Conservation (phyloP, 768 basidiomycete genomes). For the Russula dissimulans region DNA sequence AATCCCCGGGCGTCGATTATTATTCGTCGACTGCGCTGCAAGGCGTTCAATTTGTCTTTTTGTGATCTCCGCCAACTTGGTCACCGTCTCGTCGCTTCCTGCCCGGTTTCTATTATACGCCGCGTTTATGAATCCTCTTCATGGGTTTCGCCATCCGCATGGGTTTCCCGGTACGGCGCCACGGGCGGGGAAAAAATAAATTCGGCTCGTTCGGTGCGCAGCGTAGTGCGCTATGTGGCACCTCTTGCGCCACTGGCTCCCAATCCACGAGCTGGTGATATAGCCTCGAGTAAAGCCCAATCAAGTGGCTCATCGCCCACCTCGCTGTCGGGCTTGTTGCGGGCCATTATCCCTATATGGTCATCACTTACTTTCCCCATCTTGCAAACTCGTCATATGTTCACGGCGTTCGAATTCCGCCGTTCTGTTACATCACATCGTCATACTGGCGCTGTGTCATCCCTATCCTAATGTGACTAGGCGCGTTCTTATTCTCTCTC, state of each 20-base stretch:
- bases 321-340: background rate
- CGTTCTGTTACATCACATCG: constrained; percentile 6
- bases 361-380: background rate
- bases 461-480: background rate
- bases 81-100: background rate
- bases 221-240: background rate
- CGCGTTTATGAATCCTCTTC: background rate
- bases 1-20: too few relatives aligned
- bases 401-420: background rate
- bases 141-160: background rate
- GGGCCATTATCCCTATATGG: background rate
- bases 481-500: constrained; percentile 21
- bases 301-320: background rate
- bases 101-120: background rate
- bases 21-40: too few relatives aligned
- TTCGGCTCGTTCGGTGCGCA: background rate
- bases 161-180: background rate
- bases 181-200: background rate
- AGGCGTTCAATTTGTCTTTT: background rate
- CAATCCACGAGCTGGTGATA: background rate
- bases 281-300: background rate
- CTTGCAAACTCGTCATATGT: background rate
- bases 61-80: background rate
- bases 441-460: background rate
- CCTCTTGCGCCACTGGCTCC: background rate